These are phyloP conservation scores for Collybiopsis luxurians DNA, from an alignment of 768 basidiomycete genomes.

Conservation along the genomic window DNA sequence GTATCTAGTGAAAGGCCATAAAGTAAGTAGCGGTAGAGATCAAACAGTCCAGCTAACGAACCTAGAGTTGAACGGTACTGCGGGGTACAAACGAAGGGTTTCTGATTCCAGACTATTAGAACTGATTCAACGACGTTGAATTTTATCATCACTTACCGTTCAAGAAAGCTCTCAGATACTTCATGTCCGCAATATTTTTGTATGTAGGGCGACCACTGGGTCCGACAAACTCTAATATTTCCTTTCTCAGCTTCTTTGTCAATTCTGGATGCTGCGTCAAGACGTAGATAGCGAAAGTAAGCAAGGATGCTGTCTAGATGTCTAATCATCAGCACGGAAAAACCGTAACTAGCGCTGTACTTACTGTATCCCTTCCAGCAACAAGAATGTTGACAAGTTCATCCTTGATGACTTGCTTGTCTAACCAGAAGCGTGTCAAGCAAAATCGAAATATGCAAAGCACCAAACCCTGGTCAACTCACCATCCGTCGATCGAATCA, in stretches of 20 bases:
- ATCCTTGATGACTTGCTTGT: constrained; percentile 38
- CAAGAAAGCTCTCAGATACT: constrained; percentile 54
- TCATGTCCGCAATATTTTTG: constrained; percentile 56
- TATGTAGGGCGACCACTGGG: constrained; percentile 42
- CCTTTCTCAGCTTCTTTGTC: constrained; percentile 42
- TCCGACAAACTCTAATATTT: constrained; percentile 49
- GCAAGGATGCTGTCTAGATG: constrained; percentile 41
- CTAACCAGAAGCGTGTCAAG: constrained; percentile 23
- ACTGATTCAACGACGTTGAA: not conserved
- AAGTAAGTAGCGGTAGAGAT: not conserved
- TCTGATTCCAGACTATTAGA: constrained; percentile 26
- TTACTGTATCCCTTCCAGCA: constrained; percentile 44
- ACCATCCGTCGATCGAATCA: constrained; percentile 55
- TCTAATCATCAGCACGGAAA: not conserved
- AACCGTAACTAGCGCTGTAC: not conserved
- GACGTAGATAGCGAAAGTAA: constrained; percentile 55
- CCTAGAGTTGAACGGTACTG: constrained; percentile 33
- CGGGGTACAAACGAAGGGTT: constrained; percentile 49
- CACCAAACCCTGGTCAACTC: constrained; percentile 7
- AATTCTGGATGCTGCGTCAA: constrained; percentile 51
- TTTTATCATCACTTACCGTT: constrained; percentile 34
- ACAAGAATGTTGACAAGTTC: constrained; percentile 44
- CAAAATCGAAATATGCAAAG: not conserved
- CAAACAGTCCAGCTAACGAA: not conserved
- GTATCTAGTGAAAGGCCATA: constrained; percentile 12